Base-by-base conservation (phyloP, 2,329 filamentous ascomycete species). In the Ascochyta clinopodiicola region DNA sequence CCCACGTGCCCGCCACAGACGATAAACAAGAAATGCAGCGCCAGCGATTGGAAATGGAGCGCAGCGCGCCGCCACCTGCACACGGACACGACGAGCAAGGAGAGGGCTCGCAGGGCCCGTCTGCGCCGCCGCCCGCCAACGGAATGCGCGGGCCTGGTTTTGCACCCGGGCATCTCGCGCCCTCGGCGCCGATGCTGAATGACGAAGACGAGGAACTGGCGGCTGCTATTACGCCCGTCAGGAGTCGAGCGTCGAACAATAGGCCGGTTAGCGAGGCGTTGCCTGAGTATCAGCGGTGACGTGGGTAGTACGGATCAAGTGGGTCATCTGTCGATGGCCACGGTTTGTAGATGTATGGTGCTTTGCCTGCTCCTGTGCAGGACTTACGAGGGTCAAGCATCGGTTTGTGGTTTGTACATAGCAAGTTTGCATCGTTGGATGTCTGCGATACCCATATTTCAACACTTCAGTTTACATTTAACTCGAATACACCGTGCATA, bases 11-110 rank as follows among this genome's bases (percentile, higher is more conserved):
- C 59, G 71, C 77, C 3, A 79, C 76, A 13, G 90, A 95, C 51
- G 93, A 96, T 73, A 95, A 96, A 72, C 86, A 88, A 64, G 91
- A 96, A 70, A 78, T 92, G 6, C 89, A 93, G 45, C 68, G 77
- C 15, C 71, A 73, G 8, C 68, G 75, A 43, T 61, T 81, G 4
- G 67, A 78, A 59, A 62, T 75, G 57, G 75, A 78, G 39, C 68
- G 71, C 8, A 81, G 78, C 35, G 77, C 76, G 4, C 79, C 79
- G 2, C 68, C 70, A 1, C 62, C 54, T 2, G 63, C 69, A 4
- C 58, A 65, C 10, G 35, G 12, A 1, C 54, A 64, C 2, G 59
- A 63, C 12, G 68, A 68, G 22, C 64, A 68, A 12, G 60, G 51
- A 6, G 64, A 56, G 17, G 42, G 57, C 15, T 62, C 62, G 6